phyloP scores from a whole-genome alignment of 139 green algal species.

The Coelastrella sp. region DNA sequence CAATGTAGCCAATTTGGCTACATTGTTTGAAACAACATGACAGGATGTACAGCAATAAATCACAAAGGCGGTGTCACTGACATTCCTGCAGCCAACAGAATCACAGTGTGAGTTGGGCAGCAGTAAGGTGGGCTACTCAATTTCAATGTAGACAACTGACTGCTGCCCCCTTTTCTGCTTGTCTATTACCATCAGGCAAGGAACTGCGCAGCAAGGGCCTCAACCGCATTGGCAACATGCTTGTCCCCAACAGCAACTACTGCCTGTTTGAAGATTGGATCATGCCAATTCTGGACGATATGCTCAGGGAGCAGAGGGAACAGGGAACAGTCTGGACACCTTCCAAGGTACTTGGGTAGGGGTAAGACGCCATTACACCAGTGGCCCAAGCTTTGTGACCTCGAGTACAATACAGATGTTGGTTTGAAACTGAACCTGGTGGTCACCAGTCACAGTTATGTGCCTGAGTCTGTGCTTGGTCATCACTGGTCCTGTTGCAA shows the following conservation, averaged over 20 bases:
- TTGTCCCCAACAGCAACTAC: slow-evolving; percentile 99
- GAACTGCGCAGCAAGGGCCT: slow-evolving; percentile 89
- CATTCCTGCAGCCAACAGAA: not conserved
- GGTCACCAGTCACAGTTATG: too few species aligned
- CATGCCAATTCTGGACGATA: slow-evolving; percentile 95
- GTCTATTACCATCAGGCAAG: slow-evolving; percentile 56
- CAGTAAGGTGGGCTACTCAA: not conserved
- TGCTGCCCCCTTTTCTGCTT: not conserved
- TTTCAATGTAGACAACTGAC: not conserved
- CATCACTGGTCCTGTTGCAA: too few species aligned
- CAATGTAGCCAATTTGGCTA: too few species aligned
- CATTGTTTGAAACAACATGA: too few species aligned
- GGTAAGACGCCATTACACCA: not conserved
- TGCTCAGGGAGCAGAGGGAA: slow-evolving; percentile 92
- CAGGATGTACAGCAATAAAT: too few species aligned
- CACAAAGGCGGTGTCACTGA: not conserved
- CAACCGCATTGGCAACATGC: slow-evolving; percentile 99
- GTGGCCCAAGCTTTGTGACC: not conserved
- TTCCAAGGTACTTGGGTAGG: slow-evolving; percentile 71
- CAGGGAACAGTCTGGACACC: slow-evolving; percentile 93
- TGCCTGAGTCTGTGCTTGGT: too few species aligned
- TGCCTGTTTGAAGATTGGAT: slow-evolving; percentile 99
- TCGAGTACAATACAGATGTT: too few species aligned
- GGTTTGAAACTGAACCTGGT: too few species aligned
- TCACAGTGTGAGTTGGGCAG: too few species aligned